phyloP scores from a whole-genome alignment of 1,284 basidiomycete genomes.

The Spongiforma sp. region DNA sequence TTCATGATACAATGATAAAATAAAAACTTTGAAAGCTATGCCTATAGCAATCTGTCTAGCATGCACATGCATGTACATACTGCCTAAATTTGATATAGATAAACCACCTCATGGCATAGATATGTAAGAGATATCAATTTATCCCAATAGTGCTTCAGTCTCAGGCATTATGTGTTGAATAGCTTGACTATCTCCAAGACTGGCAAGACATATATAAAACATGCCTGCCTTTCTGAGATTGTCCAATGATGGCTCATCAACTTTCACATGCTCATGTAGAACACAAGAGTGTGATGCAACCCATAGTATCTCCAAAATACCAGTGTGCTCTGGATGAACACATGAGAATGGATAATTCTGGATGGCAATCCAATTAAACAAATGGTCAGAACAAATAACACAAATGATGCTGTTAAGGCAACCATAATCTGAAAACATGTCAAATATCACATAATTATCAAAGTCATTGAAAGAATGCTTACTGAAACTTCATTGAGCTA shows the following conservation, averaged over 20 bases:
- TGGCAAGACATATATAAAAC: slow-evolving; percentile 10
- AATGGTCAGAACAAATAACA: neutral
- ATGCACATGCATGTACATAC: no score
- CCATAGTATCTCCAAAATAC: slow-evolving; percentile 19
- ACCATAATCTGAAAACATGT: slow-evolving; percentile 7
- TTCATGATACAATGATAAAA: no score
- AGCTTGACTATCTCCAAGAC: no score
- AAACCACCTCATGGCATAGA: no score
- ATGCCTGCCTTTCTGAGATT: slow-evolving; percentile 12
- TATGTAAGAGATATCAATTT: no score
- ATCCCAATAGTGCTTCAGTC: neutral
- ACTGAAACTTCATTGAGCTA: slow-evolving; percentile 15
- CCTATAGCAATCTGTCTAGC: no score
- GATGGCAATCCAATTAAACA: neutral
- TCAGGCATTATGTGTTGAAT: neutral
- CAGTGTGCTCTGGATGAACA: slow-evolving; percentile 2
- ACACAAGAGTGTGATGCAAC: slow-evolving; percentile 6
- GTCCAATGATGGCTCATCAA: slow-evolving; percentile 2
- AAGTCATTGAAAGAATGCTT: neutral
- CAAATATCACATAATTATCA: neutral
- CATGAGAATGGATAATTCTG: neutral
- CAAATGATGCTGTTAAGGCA: slow-evolving; percentile 13
- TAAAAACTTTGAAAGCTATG: no score
- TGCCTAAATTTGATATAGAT: no score
- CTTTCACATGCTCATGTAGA: slow-evolving; percentile 6